Base-by-base conservation (phyloP, 2,329 filamentous ascomycete species). In the Aureobasidium melanogenum region DNA sequence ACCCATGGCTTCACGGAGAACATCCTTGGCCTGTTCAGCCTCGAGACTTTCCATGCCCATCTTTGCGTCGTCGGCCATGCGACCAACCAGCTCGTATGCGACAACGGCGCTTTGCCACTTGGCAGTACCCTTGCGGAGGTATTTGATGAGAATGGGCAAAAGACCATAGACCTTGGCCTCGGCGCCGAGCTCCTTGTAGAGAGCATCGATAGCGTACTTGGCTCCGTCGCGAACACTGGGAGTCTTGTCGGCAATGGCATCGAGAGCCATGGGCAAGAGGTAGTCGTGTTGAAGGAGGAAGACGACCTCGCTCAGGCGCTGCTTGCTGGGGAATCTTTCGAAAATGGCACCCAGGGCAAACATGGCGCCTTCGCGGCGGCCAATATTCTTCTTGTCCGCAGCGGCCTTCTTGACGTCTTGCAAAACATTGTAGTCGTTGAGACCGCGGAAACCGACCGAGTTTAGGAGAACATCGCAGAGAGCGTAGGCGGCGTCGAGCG, bases 91-190 rank as follows among this genome's bases (percentile, higher is more conserved):
- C 74, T 88, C 86, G 71, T 88, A 88, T 48, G 90, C 94, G 63
- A 88, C 92, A 58, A 97, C 89, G 17, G 89, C 90, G 63, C 94
- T 94, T 77, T 99, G 94, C 94, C 94, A 99, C 77, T 99, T 99
- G 66, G 90, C 92, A 17, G 91, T 88, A 70, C 84, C 85, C 77
- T 91, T 95, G 71, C 81, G 80, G 32, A 99, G 81, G 73, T 97
- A 97, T 57, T 81, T 76, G 64, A 80, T 76, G 43, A 99, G 79
- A 17, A 84, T 82, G 2, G 94, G 91, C 56, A 99, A 79, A 44
- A 99, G 82, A 22, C 89, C 92, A 65, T 85, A 83, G 57, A 96
- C 88, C 70, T 96, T 84, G 54, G 89, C 86, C 79, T 97, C 94
- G 61, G 91, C 79, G 71, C 84, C 86, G 65, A 99, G 79, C 71